These are phyloP conservation scores for Coemansia sp. DNA, from an alignment of 192 early-diverging fungal genomes.

Conservation along the genomic window DNA sequence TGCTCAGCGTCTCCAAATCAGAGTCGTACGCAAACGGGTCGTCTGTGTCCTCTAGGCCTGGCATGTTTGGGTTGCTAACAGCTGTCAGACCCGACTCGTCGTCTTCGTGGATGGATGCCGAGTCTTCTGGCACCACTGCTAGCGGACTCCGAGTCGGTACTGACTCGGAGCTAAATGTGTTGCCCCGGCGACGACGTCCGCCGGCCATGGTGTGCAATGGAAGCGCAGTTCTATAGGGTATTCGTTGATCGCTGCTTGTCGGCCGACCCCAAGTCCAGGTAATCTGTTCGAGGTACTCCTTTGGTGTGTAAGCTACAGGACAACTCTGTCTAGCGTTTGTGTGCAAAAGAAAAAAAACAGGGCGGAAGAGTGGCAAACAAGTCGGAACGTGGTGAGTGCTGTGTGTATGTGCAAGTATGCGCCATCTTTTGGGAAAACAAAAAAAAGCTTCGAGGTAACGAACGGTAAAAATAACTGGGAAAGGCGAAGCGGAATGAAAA, in stretches of 20 bases:
- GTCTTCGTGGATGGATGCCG: neutral
- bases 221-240: neutral
- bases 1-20: conserved; percentile 51
- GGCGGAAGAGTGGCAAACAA: neutral
- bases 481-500: neutral
- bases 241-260: neutral
- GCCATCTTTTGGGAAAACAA: neutral
- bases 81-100: neutral
- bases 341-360: neutral
- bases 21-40: conserved; percentile 54
- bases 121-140: conserved; percentile 4
- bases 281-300: neutral
- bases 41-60: conserved; percentile 17
- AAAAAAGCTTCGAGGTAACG: neutral
- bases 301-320: neutral
- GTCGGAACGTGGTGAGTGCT: neutral
- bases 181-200: conserved; percentile 22
- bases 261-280: neutral
- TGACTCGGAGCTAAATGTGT: conserved; percentile 10
- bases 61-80: neutral
- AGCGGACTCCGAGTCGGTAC: neutral
- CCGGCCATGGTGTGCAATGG: conserved; percentile 8
- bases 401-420: neutral
- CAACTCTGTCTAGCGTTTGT: neutral
- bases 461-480: neutral